Base-by-base conservation (phyloP, 441 rosid species). In the Melastoma candidum region DNA sequence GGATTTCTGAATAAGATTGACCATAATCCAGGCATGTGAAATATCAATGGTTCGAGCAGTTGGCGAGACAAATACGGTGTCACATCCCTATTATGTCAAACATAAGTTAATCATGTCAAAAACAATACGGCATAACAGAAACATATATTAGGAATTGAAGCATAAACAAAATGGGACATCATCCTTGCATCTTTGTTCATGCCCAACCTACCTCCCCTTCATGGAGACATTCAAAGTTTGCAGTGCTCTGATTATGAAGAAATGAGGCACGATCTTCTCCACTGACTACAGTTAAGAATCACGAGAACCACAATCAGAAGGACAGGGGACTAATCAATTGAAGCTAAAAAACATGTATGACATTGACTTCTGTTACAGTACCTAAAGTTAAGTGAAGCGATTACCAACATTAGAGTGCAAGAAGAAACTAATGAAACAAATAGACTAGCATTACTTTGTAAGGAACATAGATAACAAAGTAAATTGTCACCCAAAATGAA, bases 231-330 rank as follows among this genome's bases (percentile, higher is more conserved):
- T 85, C 95, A 64, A 88, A 88, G 71, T 88, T 63, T 53, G 90
- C 97, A 13, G 97, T 88, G 45, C 74, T 88, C 72, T 88, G 95
- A 76, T 88, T 88, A 64, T 88, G 97, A 75, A 88, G 95, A 80
- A 85, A 88, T 62, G 74, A 83, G 70, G 70, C 49, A 11, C 87
- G 87, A 48, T 88, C 97, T 74, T 83, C 97, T 78, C 95, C 97
- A 70, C 82, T 83, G 48, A 85, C 97, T 85, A 74, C 29, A 63
- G 71, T 58, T 53, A 13, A 32, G 61, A 56, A 17, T 43, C 46
- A 72, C 25, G 41, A 27, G 44, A 50, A 17, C 50, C 48, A 57
- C 12, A 2, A 47, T 41, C 29, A 50, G 12, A 51, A 62, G 50
- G 56, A 27, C 7, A 61, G n/a, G 36, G 55, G 26, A 59, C 44